phyloP scores from a whole-genome alignment of 805 yeast genomes.

The Yamadazyma akitaensis region DNA sequence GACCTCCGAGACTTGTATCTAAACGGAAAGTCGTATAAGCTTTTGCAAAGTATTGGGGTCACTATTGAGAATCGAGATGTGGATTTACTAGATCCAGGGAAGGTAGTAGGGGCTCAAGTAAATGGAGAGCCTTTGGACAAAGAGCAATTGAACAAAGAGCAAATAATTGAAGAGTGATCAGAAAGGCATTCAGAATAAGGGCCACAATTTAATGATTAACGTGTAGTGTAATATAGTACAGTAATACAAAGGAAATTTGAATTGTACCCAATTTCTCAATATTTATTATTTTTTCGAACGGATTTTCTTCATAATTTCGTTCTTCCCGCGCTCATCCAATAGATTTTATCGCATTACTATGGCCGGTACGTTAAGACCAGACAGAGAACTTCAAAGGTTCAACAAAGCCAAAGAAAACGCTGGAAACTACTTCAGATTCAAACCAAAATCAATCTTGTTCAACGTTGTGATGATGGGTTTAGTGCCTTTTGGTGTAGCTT shows the following conservation, averaged over 20 bases:
- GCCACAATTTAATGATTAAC: background rate
- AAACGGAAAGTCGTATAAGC: conserved; percentile 33
- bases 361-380: conserved; percentile 45
- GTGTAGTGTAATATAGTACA: background rate
- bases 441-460: conserved; percentile 34
- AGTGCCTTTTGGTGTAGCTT: conserved; percentile 36
- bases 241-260: too few relatives aligned
- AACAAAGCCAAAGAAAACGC: conserved; percentile 39
- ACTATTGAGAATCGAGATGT: background rate
- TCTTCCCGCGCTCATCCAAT: background rate
- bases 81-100: conserved; percentile 5
- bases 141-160: background rate
- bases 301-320: background rate
- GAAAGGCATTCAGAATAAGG: background rate
- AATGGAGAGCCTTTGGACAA: background rate
- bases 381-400: conserved; percentile 39
- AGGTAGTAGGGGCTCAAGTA: background rate
- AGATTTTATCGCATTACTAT: conserved; percentile 15
- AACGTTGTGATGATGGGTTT: conserved; percentile 35
- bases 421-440: conserved; percentile 43
- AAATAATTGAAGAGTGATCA: background rate
- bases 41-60: conserved; percentile 26
- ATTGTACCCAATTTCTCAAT: too few relatives aligned
- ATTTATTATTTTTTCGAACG: too few relatives aligned
- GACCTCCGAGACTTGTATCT: conserved; percentile 38